Evolutionary conservation across 1,139 yeast genomes (phyloP).

Genomic region (Pichia sp.): DNA sequence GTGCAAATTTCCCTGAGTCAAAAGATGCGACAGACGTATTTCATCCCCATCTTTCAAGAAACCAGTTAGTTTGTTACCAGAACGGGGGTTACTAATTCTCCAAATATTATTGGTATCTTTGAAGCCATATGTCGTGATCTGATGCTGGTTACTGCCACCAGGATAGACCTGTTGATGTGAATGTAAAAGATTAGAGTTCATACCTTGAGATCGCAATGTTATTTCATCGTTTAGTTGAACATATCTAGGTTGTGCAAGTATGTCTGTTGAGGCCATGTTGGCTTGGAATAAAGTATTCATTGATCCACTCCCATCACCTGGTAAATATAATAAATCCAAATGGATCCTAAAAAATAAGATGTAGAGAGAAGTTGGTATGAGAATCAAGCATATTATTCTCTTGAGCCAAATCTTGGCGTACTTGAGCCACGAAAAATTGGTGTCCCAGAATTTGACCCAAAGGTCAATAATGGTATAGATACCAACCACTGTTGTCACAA

Average conservation of each 20-base stretch:
- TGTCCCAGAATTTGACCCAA: slow-evolving; percentile 53
- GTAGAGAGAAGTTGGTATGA: slow-evolving; percentile 72
- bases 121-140: slow-evolving; percentile 71
- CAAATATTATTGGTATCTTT: slow-evolving; percentile 68
- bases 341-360: slow-evolving; percentile 73
- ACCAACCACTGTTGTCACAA: slow-evolving; percentile 80
- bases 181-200: slow-evolving; percentile 64
- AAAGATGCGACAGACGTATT: slow-evolving; percentile 52
- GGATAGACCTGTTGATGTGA: slow-evolving; percentile 69
- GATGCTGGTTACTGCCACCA: slow-evolving; percentile 69
- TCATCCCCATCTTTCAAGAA: slow-evolving; percentile 46
- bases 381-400: slow-evolving; percentile 62
- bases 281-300: slow-evolving; percentile 69
- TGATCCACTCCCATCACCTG: slow-evolving; percentile 79
- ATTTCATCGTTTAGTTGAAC: slow-evolving; percentile 58
- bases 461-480: slow-evolving; percentile 77
- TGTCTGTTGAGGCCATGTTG: slow-evolving; percentile 52
- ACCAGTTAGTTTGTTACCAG: slow-evolving; percentile 11
- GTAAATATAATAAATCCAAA: slow-evolving; percentile 63
- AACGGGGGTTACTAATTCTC: slow-evolving; percentile 46
- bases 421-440: slow-evolving; percentile 35
- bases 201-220: slow-evolving; percentile 68
- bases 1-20: slow-evolving; percentile 54
- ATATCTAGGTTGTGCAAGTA: slow-evolving; percentile 54
- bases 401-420: slow-evolving; percentile 49